These are phyloP conservation scores for Neospermospora avenae DNA, from an alignment of 2,329 filamentous ascomycete species.

Conservation along the genomic window DNA sequence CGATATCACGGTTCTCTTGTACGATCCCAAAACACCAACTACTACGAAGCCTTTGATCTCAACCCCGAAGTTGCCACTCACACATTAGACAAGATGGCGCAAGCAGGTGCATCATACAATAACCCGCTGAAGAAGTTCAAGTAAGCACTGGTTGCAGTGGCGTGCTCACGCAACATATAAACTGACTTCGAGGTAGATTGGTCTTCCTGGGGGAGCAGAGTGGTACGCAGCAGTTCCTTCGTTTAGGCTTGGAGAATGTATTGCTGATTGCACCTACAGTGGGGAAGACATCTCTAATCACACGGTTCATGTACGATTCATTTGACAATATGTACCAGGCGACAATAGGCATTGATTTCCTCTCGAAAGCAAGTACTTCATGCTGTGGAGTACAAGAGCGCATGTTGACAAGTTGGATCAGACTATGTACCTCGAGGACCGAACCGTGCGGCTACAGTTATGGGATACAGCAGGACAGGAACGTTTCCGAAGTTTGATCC, in stretches of 20 bases:
- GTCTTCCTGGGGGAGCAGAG: conserved; percentile 98
- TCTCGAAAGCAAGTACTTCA: conserved; percentile 75
- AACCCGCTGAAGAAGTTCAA: conserved; percentile 99
- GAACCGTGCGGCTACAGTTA: conserved; percentile 92
- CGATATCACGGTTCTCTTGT: conserved; percentile 11
- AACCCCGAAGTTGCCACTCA: not conserved
- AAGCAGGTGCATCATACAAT: conserved; percentile 85
- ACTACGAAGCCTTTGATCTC: not conserved
- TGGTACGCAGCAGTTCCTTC: conserved; percentile 58
- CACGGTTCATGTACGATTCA: conserved; percentile 99
- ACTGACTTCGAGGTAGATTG: conserved; percentile 55
- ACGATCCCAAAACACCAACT: not conserved
- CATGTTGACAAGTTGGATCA: conserved; percentile 37
- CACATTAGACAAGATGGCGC: conserved; percentile 64
- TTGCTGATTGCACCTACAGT: conserved; percentile 53
- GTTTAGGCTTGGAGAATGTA: conserved; percentile 2
- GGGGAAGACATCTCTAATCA: conserved; percentile 97
- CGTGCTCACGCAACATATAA: not conserved
- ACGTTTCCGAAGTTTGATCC: conserved; percentile 93
- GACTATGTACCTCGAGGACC: conserved; percentile 99
- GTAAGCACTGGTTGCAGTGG: conserved; percentile 47
- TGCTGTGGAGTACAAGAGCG: not conserved
- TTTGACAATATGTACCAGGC: conserved; percentile 99
- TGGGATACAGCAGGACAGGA: conserved; percentile 99
- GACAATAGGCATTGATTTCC: conserved; percentile 98